Base-by-base conservation (phyloP, 169 alveolate species). In the Plasmodium sp. region DNA sequence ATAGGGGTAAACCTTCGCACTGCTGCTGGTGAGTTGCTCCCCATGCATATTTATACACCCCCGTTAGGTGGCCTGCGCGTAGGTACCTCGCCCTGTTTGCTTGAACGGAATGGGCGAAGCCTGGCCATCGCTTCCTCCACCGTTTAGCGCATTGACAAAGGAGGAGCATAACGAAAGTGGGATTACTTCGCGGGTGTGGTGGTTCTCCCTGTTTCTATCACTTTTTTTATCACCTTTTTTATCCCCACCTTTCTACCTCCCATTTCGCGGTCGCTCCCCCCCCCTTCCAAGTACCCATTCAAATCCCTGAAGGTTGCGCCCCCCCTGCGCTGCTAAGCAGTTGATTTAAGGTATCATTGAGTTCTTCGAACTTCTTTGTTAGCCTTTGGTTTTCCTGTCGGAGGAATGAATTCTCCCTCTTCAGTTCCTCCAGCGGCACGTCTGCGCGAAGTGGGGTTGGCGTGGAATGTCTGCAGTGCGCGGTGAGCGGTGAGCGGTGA, bases 321-420 rank as follows among this genome's bases (percentile, higher is more conserved):
- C 43, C 81, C 43, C 71, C n/a, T 62, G 33, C 51, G 10, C 67
- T 84, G 36, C 31, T 58, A 80, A 45, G 27, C 51, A 88, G 27
- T 79, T 88, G 58, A 62, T 88, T 58, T 88, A 88, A 80, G 48
- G 94, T 58, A 33, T 88, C 83, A 88, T 88, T 88, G 18, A 88
- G 43, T 80, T 88, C 94, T 58, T 88, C 81, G 58, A 88, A 81
- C 54, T 79, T 79, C 71, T 62, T 88, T 56, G 85, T 88, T 88
- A 88, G 54, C 16, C 51, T 88, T 71, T 79, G 80, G 67, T 88
- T 88, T 80, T 88, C 94, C 73, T 88, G 54, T 5, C 94, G 80
- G 33, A 88, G 90, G 72, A 80, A 88, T 51, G 22, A 39, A 88
- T 88, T 88, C 48, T 88, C 94, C 36, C 73, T n/a, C 43, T 88